phyloP scores from a whole-genome alignment of 805 yeast species.

The Candida ipomoeae region DNA sequence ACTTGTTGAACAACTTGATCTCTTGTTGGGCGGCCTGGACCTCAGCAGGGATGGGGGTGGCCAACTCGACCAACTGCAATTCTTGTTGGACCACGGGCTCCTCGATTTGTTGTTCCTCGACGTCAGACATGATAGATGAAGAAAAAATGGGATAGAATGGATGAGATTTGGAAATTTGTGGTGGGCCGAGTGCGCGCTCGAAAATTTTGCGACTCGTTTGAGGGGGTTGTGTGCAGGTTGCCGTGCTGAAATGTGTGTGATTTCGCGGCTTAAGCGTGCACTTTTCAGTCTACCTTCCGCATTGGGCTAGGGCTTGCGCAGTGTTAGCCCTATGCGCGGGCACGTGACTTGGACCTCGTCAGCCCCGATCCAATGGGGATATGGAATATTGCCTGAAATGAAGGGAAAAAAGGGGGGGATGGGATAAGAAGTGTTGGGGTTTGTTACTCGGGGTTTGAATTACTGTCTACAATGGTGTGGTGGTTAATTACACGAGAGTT shows the following conservation, averaged over 20 bases:
- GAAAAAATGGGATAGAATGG: slow-evolving; percentile 8
- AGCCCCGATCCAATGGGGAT: too few relatives aligned
- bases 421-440: too few relatives aligned
- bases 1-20: slow-evolving; percentile 98
- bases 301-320: slow-evolving; percentile 13
- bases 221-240: slow-evolving; percentile 12
- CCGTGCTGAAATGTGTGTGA: slow-evolving; percentile 17
- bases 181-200: slow-evolving; percentile 4
- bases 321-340: slow-evolving; percentile 13
- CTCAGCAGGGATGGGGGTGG: slow-evolving; percentile 95
- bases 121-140: slow-evolving; percentile 71
- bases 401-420: too few relatives aligned
- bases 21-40: slow-evolving; percentile 94
- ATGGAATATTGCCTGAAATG: too few relatives aligned
- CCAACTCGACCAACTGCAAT: slow-evolving; percentile 77
- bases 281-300: slow-evolving; percentile 16
- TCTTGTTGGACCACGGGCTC: slow-evolving; percentile 84
- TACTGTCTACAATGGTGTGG: too few relatives aligned
- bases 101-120: slow-evolving; percentile 55
- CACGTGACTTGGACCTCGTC: slow-evolving; percentile 15
- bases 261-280: slow-evolving; percentile 14
- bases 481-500: too few relatives aligned
- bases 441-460: too few relatives aligned
- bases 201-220: slow-evolving; percentile 12
- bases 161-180: background rate